A percentile compares a stretch with the other conserved stretches of the same genome.
phyloP scores from a whole-genome alignment of 2,329 filamentous ascomycete genomes.

The Colletotrichum sp. region DNA sequence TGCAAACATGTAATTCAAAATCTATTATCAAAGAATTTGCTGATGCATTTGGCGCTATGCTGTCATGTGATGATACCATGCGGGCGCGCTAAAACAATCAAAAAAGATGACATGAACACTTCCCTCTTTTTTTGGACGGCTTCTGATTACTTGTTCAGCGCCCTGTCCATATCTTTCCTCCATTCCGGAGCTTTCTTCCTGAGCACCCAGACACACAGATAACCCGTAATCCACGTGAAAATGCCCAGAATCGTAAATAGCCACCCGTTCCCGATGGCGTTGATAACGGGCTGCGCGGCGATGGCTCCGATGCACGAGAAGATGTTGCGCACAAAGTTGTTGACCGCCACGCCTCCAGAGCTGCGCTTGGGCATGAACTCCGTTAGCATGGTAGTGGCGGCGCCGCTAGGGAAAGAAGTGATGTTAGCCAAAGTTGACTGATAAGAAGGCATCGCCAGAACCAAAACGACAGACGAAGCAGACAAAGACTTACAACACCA shows the following conservation, averaged over 20 bases:
- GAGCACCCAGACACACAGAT: constrained; percentile 64
- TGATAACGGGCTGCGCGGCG: constrained; percentile 73
- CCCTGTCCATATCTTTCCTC: constrained; percentile 67
- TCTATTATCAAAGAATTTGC: neutral
- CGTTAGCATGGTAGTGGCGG: constrained; percentile 81
- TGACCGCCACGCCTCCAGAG: constrained; percentile 77
- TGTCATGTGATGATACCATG: neutral
- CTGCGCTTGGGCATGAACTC: constrained; percentile 79
- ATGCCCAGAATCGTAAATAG: constrained; percentile 66
- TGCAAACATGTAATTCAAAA: neutral
- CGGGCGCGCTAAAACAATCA: neutral
- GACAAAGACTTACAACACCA: constrained; percentile 64
- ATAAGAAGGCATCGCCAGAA: neutral
- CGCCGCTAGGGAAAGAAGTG: constrained; percentile 41
- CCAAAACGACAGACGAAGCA: neutral
- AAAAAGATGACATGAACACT: neutral
- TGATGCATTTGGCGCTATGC: neutral
- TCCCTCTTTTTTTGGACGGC: neutral
- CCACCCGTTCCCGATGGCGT: constrained; percentile 77
- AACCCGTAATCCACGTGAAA: constrained; percentile 62
- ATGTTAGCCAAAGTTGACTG: constrained; percentile 14
- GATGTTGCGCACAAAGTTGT: constrained; percentile 83
- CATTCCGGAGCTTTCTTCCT: constrained; percentile 65
- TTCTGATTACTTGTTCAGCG: constrained; percentile 29
- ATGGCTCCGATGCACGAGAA: constrained; percentile 75